Evolutionary conservation across 805 yeast species (phyloP), one percentile per base, ranked within the genome.

Genomic region (Saccharomycopsis microspora): DNA sequence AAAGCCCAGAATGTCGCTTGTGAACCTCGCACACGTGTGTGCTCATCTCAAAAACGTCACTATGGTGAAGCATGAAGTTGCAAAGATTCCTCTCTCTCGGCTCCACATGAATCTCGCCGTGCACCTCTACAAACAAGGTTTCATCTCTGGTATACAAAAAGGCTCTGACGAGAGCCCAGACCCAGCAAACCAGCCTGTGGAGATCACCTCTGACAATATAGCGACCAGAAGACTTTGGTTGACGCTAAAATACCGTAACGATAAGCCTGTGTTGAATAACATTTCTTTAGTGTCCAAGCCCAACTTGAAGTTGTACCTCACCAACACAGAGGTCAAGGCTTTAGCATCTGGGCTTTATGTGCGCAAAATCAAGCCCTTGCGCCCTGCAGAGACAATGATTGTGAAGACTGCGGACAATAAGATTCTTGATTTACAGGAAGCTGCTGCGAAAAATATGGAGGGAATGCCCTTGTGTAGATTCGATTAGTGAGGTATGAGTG

Each of bases 121-220:
- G 46, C 90, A 88, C 35, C 74, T 93, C 37, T 86, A 90, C 68
- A 84, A 82, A 54, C 94, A 89, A 65, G 98, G 98, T 0, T 87
- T 90, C 61, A 69, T 93, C 41, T 75, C 88, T 1, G 76, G 88
- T 2, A 74, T 93, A 45, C 94, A 85, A 59, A 76, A 85, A 58
- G 98, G 98, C 3, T 83, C 90, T 5, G 69, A 76, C 1, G 61
- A 74, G 6, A 96, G 96, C 1, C 97, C 98, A 9, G 97, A 93
- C 62, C 51, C 52, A 32, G 60, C 54, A 32, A 61, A 68, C 41
- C 68, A 68, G 1, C 82, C 89, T 0, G 78, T 78, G 3, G 88
- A 82, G 40, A 84, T 79, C 28, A 88, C 97, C 0, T 88, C 83
- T 34, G 95, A 85, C 60, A 89, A 90, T 60, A 77, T 93, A 32